Conservation (phyloP, 2,329 filamentous ascomycete genomes). For the Botryosphaeria dothidea region DNA sequence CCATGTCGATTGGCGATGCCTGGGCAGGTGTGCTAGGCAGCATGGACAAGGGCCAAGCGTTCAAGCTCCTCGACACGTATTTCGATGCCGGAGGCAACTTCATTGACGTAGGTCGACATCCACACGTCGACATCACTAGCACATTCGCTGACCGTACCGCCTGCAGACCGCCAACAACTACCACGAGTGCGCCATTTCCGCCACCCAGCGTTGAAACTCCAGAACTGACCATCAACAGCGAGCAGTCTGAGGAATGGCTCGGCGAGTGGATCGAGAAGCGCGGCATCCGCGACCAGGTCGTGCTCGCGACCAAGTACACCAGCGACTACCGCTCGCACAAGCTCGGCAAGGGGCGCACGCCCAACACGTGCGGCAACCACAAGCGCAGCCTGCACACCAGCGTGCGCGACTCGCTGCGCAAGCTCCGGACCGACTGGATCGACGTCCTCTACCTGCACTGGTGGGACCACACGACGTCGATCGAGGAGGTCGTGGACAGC, state of each 20-base stretch:
- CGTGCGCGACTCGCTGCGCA: conserved; percentile 44
- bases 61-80: conserved; percentile 67
- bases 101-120: conserved; percentile 41
- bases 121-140: not conserved
- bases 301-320: conserved; percentile 45
- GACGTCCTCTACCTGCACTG: conserved; percentile 50
- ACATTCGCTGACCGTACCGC: not conserved
- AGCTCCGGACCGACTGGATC: conserved; percentile 68
- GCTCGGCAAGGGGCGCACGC: not conserved
- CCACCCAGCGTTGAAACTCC: no score
- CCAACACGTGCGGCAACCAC: conserved; percentile 46
- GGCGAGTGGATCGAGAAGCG: conserved; percentile 47
- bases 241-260: conserved; percentile 46
- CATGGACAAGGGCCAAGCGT: conserved; percentile 55
- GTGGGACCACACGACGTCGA: conserved; percentile 44
- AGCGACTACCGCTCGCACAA: conserved; percentile 27
- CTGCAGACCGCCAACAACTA: conserved; percentile 13
- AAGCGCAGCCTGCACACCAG: conserved; percentile 42
- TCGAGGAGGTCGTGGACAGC: conserved; percentile 46
- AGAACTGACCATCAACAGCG: conserved; percentile 21
- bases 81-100: conserved; percentile 70
- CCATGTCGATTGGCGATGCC: conserved; percentile 57
- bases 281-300: conserved; percentile 40
- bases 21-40: conserved; percentile 33
- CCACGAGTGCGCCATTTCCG: conserved; percentile 19